Base-by-base conservation (phyloP, 257 asterid species). In the Voacanga thouarsii region DNA sequence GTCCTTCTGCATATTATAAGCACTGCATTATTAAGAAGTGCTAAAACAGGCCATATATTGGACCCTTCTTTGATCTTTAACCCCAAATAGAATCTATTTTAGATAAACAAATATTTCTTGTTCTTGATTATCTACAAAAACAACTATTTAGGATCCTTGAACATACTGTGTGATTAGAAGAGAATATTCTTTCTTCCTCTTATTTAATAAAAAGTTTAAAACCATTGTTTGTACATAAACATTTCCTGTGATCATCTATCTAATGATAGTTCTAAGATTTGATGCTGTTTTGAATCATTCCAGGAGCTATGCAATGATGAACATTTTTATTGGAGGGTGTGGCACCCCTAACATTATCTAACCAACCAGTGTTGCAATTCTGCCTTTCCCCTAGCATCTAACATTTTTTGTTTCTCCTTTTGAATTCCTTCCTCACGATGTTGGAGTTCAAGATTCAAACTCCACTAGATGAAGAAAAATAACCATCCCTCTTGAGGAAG, bases 121-220 rank as follows among this genome's bases (percentile, higher is more conserved):
- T 41, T 14, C 70, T 41, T 57, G 49, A 64, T n/a, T 71, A 53
- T 55, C 78, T 70, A 75, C 47, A 21, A 4, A 41, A 67, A 67
- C 30, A 39, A 23, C 30, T 67, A 67, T 3, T 30, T 24, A 64
- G 70, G 23, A 30, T 3, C 69, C 70, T 16, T 7, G 39, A 64
- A 30, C 11, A 63, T 28, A 64, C 23, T 11, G 19, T 28, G 15
- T 66, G 72, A 37, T 21, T 23, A 41, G 33, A 10, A 41, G 73
- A 68, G 30, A 68, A 41, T 68, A 68, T 68, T 68, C 30, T 41
- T 68, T 23, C 30, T 68, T 23, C 9, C 50, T 16, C 69, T 63
- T 3, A 24, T n/a, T 10, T 57, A 19, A 51, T 12, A 15, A 15
- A 15, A 64, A 64, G 70, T 30, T 30, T 28, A 23, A 23, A 21